Evolutionary conservation across 2,329 filamentous ascomycete genomes (phyloP).

Genomic region (Nemania sp.): DNA sequence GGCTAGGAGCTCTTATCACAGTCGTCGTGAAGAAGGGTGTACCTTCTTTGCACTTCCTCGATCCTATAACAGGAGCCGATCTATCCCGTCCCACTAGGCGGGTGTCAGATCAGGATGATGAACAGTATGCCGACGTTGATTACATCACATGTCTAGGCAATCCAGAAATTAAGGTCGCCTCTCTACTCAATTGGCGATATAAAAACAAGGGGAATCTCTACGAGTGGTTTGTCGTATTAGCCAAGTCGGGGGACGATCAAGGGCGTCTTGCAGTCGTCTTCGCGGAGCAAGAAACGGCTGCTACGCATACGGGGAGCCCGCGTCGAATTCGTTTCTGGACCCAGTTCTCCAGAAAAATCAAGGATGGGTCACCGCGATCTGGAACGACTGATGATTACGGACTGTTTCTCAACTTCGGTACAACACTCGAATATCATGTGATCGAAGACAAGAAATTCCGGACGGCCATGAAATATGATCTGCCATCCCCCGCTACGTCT

Average conservation of each 20-base stretch:
- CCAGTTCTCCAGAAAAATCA: constrained; percentile 59
- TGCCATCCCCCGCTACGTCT: constrained; percentile 66
- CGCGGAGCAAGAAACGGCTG: constrained; percentile 51
- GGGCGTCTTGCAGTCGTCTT: constrained; percentile 70
- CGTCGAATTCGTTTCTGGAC: constrained; percentile 64
- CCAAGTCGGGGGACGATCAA: constrained; percentile 52
- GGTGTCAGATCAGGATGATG: constrained; percentile 48
- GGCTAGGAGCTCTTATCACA: constrained; percentile 66
- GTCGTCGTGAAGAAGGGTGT: constrained; percentile 58
- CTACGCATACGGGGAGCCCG: constrained; percentile 43
- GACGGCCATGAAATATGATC: constrained; percentile 58
- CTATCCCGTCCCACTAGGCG: constrained; percentile 58
- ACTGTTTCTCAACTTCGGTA: constrained; percentile 67
- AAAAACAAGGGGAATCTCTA: constrained; percentile 68
- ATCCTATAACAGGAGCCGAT: constrained; percentile 65
- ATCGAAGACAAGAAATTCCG: constrained; percentile 68
- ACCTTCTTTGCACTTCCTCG: constrained; percentile 67
- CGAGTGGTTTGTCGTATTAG: constrained; percentile 72
- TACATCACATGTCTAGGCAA: constrained; percentile 69
- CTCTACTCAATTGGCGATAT: constrained; percentile 73
- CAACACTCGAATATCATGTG: constrained; percentile 66
- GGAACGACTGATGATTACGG: constrained; percentile 66
- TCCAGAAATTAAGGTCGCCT: constrained; percentile 68
- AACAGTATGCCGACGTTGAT: constrained; percentile 50
- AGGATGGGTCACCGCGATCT: constrained; percentile 65